Evolutionary conservation across 768 basidiomycete species (phyloP).

Genomic region (Pisolithus microcarpus): DNA sequence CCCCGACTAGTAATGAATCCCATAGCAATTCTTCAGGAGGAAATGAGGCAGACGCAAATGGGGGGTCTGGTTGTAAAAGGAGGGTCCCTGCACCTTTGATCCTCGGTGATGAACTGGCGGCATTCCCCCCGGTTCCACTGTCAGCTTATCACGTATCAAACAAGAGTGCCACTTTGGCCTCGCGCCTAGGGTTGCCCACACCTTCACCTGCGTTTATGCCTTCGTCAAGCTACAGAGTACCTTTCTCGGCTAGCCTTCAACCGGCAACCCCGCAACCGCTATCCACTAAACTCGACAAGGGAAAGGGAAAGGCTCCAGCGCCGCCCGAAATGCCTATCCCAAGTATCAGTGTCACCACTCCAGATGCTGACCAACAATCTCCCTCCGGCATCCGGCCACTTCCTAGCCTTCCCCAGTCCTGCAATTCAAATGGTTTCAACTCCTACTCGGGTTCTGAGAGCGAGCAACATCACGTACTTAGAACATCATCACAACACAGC

Average conservation of each 20-base stretch:
- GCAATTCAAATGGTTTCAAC: neutral
- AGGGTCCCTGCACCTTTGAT: conserved; percentile 8
- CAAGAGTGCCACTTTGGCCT: conserved; percentile 8
- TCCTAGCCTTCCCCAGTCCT: conserved; percentile 4
- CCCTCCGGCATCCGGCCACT: conserved; percentile 2
- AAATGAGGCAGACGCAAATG: neutral
- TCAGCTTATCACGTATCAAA: conserved; percentile 1
- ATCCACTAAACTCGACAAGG: conserved; percentile 7
- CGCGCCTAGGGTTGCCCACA: conserved; percentile 7
- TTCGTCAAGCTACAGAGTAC: neutral
- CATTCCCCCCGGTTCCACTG: neutral
- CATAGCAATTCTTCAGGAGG: neutral
- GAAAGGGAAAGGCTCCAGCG: conserved; percentile 4
- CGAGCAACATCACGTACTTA: conserved; percentile 3
- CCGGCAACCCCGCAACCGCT: neutral
- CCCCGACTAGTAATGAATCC: neutral
- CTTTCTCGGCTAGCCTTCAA: neutral
- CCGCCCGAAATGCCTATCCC: conserved; percentile 1
- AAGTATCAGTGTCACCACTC: neutral
- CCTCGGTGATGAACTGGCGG: neutral
- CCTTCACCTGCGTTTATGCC: neutral
- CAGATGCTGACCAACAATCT: neutral
- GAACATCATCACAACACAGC: neutral
- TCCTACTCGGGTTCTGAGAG: neutral
- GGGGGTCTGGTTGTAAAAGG: neutral